phyloP scores from a whole-genome alignment of 73 alveolate genomes.

The Paramecium pentaurelia region DNA sequence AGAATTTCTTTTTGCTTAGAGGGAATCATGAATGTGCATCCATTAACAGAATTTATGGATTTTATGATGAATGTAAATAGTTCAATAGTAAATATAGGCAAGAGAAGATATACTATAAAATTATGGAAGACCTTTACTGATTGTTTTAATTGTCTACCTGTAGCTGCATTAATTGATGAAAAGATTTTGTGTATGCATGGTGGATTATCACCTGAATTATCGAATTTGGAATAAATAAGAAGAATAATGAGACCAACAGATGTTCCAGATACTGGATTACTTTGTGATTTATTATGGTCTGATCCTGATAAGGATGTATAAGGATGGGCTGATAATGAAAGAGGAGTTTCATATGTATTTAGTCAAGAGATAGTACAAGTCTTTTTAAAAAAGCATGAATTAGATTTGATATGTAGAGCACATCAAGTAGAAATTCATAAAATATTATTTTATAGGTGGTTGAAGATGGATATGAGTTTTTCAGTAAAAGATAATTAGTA shows the following conservation, averaged over 20 bases:
- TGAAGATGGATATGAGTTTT: constrained; percentile 99
- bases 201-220: constrained; percentile 97
- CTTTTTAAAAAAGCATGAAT: constrained; percentile 89
- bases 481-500: constrained; percentile 94
- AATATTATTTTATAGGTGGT: constrained; percentile 65
- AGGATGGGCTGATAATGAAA: constrained; percentile 96
- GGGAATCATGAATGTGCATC: constrained; percentile 99
- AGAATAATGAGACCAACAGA: constrained; percentile 98
- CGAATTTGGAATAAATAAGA: constrained; percentile 87
- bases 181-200: constrained; percentile 99
- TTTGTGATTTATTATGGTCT: constrained; percentile 98
- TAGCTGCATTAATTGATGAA: constrained; percentile 97
- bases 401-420: constrained; percentile 95
- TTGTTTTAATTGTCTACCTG: constrained; percentile 98
- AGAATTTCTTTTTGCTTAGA: constrained; percentile 96
- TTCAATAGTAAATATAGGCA: constrained; percentile 19
- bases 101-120: constrained; percentile 93
- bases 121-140: constrained; percentile 99
- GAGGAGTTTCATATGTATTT: constrained; percentile 95
- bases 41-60: constrained; percentile 97
- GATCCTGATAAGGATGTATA: constrained; percentile 96
- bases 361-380: constrained; percentile 85
- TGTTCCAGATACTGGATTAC: constrained; percentile 98
- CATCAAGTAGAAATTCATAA: constrained; percentile 72
- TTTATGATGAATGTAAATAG: constrained; percentile 96